Conservation (phyloP, 495 filamentous ascomycete genomes). For the Neurospora pannonica region DNA sequence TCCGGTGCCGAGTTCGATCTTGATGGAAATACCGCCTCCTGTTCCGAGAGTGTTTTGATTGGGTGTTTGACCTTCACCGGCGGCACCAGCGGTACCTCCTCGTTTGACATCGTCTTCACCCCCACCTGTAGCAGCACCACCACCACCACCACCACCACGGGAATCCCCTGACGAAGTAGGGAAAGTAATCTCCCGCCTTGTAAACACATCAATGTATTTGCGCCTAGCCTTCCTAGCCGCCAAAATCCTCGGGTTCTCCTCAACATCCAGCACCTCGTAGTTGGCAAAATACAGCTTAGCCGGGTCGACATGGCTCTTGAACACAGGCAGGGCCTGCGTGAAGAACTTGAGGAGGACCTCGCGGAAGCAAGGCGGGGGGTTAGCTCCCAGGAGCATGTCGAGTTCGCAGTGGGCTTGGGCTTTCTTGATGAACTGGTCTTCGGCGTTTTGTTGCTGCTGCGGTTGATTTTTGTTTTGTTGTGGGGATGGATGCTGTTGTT, state of each 20-base stretch:
- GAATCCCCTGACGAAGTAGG: not conserved
- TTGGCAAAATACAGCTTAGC: slow-evolving; percentile 42
- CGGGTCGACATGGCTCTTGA: slow-evolving; percentile 31
- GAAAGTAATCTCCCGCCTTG: slow-evolving; percentile 6
- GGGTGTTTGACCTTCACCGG: not conserved
- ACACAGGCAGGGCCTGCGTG: slow-evolving; percentile 27
- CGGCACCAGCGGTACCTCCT: not conserved
- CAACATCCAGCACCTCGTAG: slow-evolving; percentile 38
- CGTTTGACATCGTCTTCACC: not conserved
- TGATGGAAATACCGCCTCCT: not conserved
- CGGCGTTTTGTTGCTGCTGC: slow-evolving; percentile 13
- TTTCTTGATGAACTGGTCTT: slow-evolving; percentile 29
- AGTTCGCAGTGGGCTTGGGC: slow-evolving; percentile 33
- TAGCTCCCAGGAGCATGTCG: slow-evolving; percentile 36
- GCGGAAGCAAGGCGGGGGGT: slow-evolving; percentile 38
- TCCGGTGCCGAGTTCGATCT: not conserved
- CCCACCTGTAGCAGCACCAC: not conserved
- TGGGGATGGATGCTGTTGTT: slow-evolving; percentile 5
- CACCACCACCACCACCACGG: slow-evolving; percentile 4
- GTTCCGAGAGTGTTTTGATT: not conserved
- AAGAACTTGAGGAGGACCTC: slow-evolving; percentile 40
- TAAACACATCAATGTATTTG: slow-evolving; percentile 35
- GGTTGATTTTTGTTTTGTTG: slow-evolving; percentile 4
- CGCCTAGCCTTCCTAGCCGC: slow-evolving; percentile 13
- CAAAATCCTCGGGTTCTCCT: slow-evolving; percentile 26